Evolutionary conservation across 2,329 filamentous ascomycete species (phyloP).

Genomic region (Pestalotiopsis sp.): DNA sequence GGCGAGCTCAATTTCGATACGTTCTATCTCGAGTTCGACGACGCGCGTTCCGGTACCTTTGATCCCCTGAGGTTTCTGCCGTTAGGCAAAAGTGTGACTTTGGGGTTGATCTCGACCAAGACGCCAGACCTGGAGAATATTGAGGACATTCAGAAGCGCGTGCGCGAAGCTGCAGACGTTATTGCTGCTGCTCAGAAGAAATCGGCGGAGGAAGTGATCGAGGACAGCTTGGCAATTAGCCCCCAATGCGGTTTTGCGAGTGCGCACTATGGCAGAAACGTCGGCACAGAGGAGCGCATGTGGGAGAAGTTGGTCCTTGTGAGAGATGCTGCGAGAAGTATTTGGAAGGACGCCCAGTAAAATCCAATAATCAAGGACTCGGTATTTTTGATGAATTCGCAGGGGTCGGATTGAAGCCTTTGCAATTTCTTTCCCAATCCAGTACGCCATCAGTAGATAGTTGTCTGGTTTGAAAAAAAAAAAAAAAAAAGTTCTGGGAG

Average conservation of each 20-base stretch:
- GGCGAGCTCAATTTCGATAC: constrained; percentile 49
- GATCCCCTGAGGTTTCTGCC: constrained; percentile 50
- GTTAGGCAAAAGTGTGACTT: constrained; percentile 49
- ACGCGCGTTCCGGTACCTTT: constrained; percentile 49
- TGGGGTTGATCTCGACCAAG: constrained; percentile 53
- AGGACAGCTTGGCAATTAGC: constrained; percentile 52
- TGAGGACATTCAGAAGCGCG: constrained; percentile 42
- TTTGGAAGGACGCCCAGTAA: constrained; percentile 18
- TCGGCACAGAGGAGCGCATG: constrained; percentile 27
- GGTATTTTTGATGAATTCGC: too few relatives aligned
- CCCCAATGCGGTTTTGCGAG: constrained; percentile 53
- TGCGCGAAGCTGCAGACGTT: constrained; percentile 52
- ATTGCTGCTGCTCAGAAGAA: constrained; percentile 58
- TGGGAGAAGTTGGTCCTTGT: constrained; percentile 29
- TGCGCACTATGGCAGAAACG: constrained; percentile 26
- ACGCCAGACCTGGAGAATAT: constrained; percentile 47
- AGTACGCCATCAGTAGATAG: too few relatives aligned
- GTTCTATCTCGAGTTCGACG: constrained; percentile 56
- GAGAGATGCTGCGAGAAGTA: constrained; percentile 20
- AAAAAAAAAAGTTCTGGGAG: too few relatives aligned
- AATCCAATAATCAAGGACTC: neutral
- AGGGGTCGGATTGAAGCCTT: too few relatives aligned
- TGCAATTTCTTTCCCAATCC: too few relatives aligned
- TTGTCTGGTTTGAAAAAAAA: too few relatives aligned
- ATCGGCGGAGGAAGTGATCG: constrained; percentile 52